Conservation (phyloP, 495 filamentous ascomycete species). For the Penicillium dipodomyicola region DNA sequence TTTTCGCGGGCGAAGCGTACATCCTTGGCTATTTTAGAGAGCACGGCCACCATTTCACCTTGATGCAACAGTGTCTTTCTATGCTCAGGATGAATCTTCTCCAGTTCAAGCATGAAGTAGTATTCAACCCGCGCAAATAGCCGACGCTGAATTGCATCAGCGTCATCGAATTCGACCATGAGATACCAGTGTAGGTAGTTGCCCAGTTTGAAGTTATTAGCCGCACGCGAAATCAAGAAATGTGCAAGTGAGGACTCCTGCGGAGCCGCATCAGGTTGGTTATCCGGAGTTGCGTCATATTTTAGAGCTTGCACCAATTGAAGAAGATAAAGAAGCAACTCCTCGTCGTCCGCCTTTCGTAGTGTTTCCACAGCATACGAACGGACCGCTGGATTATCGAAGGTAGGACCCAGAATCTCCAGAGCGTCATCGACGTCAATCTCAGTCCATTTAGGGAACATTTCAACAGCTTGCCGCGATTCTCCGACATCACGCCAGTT, state of each 20-base stretch:
- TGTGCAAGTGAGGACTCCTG: constrained; percentile 84
- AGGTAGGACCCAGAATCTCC: constrained; percentile 87
- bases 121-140: constrained; percentile 90
- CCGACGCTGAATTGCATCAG: constrained; percentile 68
- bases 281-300: constrained; percentile 73
- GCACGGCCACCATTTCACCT: constrained; percentile 81
- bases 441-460: constrained; percentile 92
- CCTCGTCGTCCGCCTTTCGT: constrained; percentile 88
- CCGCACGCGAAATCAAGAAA: constrained; percentile 84
- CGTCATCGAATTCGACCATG: constrained; percentile 93
- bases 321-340: constrained; percentile 86
- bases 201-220: constrained; percentile 80
- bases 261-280: constrained; percentile 58
- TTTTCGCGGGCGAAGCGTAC: constrained; percentile 78
- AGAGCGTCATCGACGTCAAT: constrained; percentile 97
- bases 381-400: constrained; percentile 82
- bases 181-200: constrained; percentile 98
- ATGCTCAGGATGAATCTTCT: constrained; percentile 55
- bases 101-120: constrained; percentile 89
- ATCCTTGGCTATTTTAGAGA: constrained; percentile 87
- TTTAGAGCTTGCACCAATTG: constrained; percentile 96
- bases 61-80: constrained; percentile 77
- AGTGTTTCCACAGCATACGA: constrained; percentile 92
- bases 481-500: constrained; percentile 89
- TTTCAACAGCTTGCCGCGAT: constrained; percentile 80